Base-by-base conservation (phyloP, 1,284 basidiomycete genomes). In the Schizophyllum amplum region DNA sequence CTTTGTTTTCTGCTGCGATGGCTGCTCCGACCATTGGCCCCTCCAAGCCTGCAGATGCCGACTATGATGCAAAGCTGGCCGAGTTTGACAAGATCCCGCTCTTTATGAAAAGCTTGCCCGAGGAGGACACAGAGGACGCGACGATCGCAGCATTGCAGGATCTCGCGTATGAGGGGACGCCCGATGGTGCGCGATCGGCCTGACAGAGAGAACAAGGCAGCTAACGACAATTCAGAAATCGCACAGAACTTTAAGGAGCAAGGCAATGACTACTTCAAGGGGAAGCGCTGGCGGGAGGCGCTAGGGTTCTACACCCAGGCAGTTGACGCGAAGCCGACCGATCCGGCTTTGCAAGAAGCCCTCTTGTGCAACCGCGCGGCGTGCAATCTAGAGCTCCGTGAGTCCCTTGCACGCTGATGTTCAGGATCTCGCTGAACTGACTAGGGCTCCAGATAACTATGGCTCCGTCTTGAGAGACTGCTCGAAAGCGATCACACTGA, bases 211-310 rank as follows among this genome's bases (percentile, higher is more conserved):
- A 27, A 15, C 42, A 26, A 33, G 7, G 24, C 23, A 2, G 7
- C 33, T 42, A 13, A 42, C 33, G 33, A 42, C 22, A 33, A n/a
- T 25, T 24, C 47, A 96, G 96, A 99, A 70, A 79, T 93, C 62
- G 93, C 95, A 0, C 77, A 83, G 60, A 95, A 92, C 69, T 98
- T 98, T 73, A 98, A 98, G 71, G 83, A 91, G 55, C 93, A 98
- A 69, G 96, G 94, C 2, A 98, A 98, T 69, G 92, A 94, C 57
- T 94, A 97, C 66, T 98, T 92, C 74, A 86, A 84, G 60, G 87
- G 87, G 22, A 92, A 90, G 68, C 82, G 92, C 52, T 92, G 85
- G 71, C 81, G 87, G 25, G 95, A 99, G 69, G 96, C 96, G 1
- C 63, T 87, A 9, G 83, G 84, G 0, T 98, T 98, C 68, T 99